These are phyloP conservation scores for Melaleuca quinquenervia DNA, from an alignment of 345 rosid genomes.

Conservation along the genomic window DNA sequence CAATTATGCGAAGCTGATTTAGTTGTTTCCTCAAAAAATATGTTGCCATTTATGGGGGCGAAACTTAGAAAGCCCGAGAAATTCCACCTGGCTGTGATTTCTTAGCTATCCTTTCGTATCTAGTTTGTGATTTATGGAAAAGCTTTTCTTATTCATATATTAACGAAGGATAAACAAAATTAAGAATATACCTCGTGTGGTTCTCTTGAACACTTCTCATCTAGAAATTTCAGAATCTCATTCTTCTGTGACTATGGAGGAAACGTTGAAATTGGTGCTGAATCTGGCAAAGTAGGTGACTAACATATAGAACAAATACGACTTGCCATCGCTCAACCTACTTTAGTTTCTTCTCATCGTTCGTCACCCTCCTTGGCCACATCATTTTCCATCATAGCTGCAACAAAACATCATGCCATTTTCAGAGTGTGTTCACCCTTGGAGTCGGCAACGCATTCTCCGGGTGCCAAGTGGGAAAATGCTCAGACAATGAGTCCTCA, in stretches of 20 bases:
- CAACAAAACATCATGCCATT: not conserved
- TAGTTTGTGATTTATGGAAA: not conserved
- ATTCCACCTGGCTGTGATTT: not conserved
- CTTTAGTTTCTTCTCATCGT: not conserved
- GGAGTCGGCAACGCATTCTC: not conserved
- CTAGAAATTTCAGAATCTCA: not conserved
- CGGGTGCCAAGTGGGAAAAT: not conserved
- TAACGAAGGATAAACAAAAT: not conserved
- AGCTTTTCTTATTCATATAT: not conserved
- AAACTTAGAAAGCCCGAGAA: not conserved
- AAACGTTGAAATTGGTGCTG: not conserved
- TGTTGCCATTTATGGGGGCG: not conserved
- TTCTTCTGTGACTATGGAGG: not conserved
- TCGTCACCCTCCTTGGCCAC: not conserved
- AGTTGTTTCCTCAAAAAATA: not conserved
- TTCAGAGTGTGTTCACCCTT: not conserved
- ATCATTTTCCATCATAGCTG: not conserved
- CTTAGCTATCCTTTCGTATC: too few relatives aligned
- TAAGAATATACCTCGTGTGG: not conserved
- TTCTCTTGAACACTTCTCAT: not conserved
- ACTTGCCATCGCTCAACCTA: not conserved
- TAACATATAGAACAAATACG: not conserved
- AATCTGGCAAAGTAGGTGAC: not conserved
- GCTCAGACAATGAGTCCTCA: not conserved
- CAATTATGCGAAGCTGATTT: not conserved